Evolutionary conservation across 805 yeast genomes (phyloP).

Genomic region (Wickerhamomyces ciferrii): DNA sequence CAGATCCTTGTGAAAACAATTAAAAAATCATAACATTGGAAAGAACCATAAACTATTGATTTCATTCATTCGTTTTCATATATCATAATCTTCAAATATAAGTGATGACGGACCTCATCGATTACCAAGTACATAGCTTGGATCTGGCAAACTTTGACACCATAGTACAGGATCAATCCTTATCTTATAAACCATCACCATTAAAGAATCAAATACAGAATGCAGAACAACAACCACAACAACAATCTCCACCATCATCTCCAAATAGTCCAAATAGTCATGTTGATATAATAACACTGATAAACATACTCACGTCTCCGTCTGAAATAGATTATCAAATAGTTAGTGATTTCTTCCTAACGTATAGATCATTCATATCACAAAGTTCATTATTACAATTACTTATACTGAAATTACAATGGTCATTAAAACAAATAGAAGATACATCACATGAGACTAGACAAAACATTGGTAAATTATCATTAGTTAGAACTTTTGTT

Average conservation of each 20-base stretch:
- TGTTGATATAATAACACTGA: slow-evolving; percentile 13
- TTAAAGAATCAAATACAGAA: not conserved
- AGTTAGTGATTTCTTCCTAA: slow-evolving; percentile 80
- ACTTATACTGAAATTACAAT: slow-evolving; percentile 58
- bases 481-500: slow-evolving; percentile 78
- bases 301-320: slow-evolving; percentile 17
- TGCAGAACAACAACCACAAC: not conserved
- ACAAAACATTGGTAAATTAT: slow-evolving; percentile 52
- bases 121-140: not conserved
- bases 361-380: slow-evolving; percentile 68
- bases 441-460: slow-evolving; percentile 21
- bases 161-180: not conserved
- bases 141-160: not conserved
- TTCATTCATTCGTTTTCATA: not conserved
- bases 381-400: slow-evolving; percentile 54
- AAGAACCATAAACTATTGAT: not conserved
- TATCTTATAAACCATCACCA: not conserved
- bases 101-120: not conserved
- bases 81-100: not conserved
- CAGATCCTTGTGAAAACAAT: not conserved
- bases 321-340: slow-evolving; percentile 60
- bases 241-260: not conserved
- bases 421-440: slow-evolving; percentile 51
- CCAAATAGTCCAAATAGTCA: not conserved
- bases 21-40: not conserved